Evolutionary conservation across 169 alveolate species (phyloP), one percentile per base, ranked within the genome.

Genomic region (Besnoitia besnoiti): DNA sequence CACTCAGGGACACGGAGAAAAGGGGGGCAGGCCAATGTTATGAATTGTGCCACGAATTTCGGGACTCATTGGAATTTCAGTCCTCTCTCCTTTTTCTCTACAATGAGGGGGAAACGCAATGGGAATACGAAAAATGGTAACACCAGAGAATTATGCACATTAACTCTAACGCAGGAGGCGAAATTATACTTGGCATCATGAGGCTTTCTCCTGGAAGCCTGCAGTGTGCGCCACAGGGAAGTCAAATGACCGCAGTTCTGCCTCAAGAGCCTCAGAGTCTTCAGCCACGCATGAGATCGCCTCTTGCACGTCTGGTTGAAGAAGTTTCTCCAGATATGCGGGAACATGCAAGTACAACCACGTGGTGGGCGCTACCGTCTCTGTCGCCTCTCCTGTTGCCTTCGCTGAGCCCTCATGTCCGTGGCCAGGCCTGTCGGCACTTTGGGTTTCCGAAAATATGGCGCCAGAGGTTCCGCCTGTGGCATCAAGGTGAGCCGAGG

Each of bases 291-390:
- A 37, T 21, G 84, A 24, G 19, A 73, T 73, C 30, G 84, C 84
- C 33, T 73, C 46, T 39, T 73, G 84, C 3, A 73, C 84, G 24
- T 73, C 84, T 73, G 84, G 84, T 33, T 73, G 40, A 33, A 73
- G 40, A 8, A 73, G 84, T 33, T 27, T 73, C 33, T 73, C 84
- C 40, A 73, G 46, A 33, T 73, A 73, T 39, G 46, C 49, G 0
- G 84, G 84, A n/a, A 73, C 84, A 44, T 73, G 84, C 49, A 73
- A 73, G 30, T 73, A 73, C 40, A 73, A 33, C 84, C 84, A 73
- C 1, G 40, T 55, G 73, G 0, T 33, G 27, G 0, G 73, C 27
- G 35, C 73, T 55, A 33, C 0, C 19, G 7, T 44, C 46, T 73
- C 46, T 0, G 14, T 21, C 33, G 40, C 24, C 33, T 21, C 27